Base-by-base conservation (phyloP, 345 rosid species). In the Arabidopsis suecica region DNA sequence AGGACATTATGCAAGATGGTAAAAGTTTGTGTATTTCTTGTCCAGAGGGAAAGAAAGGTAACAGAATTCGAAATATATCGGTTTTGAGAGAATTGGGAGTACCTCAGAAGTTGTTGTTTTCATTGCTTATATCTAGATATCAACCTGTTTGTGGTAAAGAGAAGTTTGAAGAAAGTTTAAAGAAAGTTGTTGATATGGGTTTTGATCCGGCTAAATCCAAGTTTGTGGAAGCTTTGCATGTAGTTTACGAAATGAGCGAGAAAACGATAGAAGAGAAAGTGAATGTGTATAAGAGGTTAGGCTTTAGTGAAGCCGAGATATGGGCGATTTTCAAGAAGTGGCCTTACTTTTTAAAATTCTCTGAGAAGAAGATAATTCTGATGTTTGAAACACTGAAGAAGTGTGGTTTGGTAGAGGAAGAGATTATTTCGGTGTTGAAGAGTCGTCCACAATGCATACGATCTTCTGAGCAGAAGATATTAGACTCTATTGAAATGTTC, bases 231-330 rank as follows among this genome's bases (percentile, higher is more conserved):
- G 88, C 87, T 28, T 3, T 85, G 12, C 56, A 23, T 0, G 68
- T 65, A 0, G 7, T 79, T 6, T 45, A 6, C 33, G 32, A 33
- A 16, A 56, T 71, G 63, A 63, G 45, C 3, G 8, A 63, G 2
- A 40, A 44, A 18, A 78, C 76, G 9, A 61, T 77, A 60, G 75
- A 81, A 10, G 42, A 18, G 3, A 81, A 79, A 41, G 65, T 70
- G 3, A 50, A 47, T 16, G 76, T 61, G 1, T 77, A 70, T 48
- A 62, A 63, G 55, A 75, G 45, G 47, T 69, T 80, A 79, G 86
- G 85, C 55, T 86, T 78, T 75, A 71, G 80, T 32, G 78, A 75
- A 16, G 79, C 23, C 0, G 83, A 76, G 9, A 14, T 72, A 45
- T 41, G 56, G 65, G 7, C 16, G 1, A 78, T 76, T 2, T 86